Base-by-base conservation (phyloP, 305 asterid species). In the Stenogyne calaminthoides region DNA sequence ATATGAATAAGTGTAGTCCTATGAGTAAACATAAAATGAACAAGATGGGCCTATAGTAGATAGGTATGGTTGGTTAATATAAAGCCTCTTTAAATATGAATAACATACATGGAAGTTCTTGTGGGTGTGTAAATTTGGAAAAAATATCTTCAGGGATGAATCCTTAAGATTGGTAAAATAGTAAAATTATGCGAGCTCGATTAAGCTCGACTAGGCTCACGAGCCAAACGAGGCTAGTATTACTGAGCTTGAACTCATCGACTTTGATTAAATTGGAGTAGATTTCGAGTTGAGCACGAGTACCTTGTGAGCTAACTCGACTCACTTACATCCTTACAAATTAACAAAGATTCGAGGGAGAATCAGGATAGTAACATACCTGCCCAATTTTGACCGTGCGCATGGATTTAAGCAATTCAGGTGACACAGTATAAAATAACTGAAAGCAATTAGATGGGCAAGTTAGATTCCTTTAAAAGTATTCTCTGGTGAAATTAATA, bases 301-400 rank as follows among this genome's bases (percentile, higher is more conserved):
- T 32, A 32, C 6, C 36, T 32, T 6, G 36, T 32, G 36, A 5
- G 36, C 36, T 32, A 6, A 32, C 36, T 32, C 36, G 7, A 32
- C 36, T 32, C 36, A 4, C 36, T 32, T 32, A 32, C 36, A 32
- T 0, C 36, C 34, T 3, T 32, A 32, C 34, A 44, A 51, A 72
- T 61, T 27, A 54, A 69, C 51, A 76, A 77, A 22, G 49, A 55
- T 58, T 37, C 66, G 12, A 57, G 70, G 20, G 58, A 64, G 40
- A 55, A 12, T 6, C 6, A 16, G 73, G n/a, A 73, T 62, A 16
- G 22, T n/a, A 63, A 74, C 72, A 46, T 81, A 92, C 98, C 94
- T 90, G 98, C 39, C 90, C 94, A 64, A 92, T 94, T 67, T 94
- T 91, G 57, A 94, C 84, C 1, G 87, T 85, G 73, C 77, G 91